Percentiles rank a stretch among this genome's conserved stretches.
phyloP scores from a whole-genome alignment of 192 early-diverging fungal genomes.

The Coemansia umbellata region DNA sequence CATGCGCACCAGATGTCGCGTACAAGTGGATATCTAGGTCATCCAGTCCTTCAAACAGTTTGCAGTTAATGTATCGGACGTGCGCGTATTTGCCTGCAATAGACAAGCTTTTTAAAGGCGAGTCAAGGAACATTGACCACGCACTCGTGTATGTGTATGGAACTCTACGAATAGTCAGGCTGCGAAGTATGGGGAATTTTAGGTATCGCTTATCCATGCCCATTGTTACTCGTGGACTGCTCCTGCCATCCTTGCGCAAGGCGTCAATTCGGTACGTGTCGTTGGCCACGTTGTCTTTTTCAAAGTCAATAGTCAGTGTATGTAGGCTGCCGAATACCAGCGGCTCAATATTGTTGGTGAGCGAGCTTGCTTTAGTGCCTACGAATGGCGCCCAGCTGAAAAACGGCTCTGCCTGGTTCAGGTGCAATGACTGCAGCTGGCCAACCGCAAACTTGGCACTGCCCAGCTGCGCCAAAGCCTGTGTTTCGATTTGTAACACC shows the following conservation, averaged over 20 bases:
- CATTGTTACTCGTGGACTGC: slow-evolving; percentile 24
- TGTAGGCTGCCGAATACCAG: slow-evolving; percentile 13
- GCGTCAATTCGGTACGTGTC: slow-evolving; percentile 19
- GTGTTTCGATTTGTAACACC: slow-evolving; percentile 20
- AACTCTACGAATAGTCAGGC: slow-evolving; percentile 12
- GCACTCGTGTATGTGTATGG: slow-evolving; percentile 33
- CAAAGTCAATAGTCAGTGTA: slow-evolving; percentile 29
- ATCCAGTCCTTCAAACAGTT: slow-evolving; percentile 7
- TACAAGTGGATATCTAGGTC: slow-evolving; percentile 22
- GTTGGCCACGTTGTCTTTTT: slow-evolving; percentile 30
- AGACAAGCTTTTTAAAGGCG: slow-evolving; percentile 17
- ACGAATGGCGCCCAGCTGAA: slow-evolving; percentile 38
- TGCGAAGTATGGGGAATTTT: slow-evolving; percentile 7
- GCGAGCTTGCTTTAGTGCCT: too few relatives aligned
- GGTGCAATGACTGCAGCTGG: slow-evolving; percentile 13
- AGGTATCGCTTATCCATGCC: slow-evolving; percentile 17
- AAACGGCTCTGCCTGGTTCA: slow-evolving; percentile 23
- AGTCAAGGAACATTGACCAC: slow-evolving; percentile 36
- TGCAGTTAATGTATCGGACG: slow-evolving; percentile 15
- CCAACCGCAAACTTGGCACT: neutral
- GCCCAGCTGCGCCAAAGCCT: slow-evolving; percentile 5
- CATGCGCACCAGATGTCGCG: slow-evolving; percentile 1
- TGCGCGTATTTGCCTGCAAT: slow-evolving; percentile 33
- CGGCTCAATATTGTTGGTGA: neutral
- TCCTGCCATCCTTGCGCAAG: neutral